Evolutionary conservation across 2,329 filamentous ascomycete species (phyloP), one percentile per base, ranked within the genome.

Genomic region (Penicillium sumatraense): DNA sequence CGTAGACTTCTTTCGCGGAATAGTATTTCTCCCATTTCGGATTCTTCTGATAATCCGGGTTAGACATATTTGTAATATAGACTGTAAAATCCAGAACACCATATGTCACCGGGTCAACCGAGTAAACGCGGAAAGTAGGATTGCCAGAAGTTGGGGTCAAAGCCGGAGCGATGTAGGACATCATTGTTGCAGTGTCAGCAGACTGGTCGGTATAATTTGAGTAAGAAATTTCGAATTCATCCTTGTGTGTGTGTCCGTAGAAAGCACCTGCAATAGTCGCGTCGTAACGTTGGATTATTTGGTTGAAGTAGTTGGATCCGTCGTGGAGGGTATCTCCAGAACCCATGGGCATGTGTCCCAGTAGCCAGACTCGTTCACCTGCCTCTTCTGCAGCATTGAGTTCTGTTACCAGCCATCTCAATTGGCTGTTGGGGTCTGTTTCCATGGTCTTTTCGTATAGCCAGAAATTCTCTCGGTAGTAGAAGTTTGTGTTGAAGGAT

Each of bases 101-200:
- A 61, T 80, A 85, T 1, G 82, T 84, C 7, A 76, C 76, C 0
- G 83, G 80, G 61, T 86, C 83, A 51, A 86, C 77, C 10, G 79
- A 76, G 69, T 85, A 84, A 33, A 85, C 78, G 40, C 81, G 80
- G 70, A 86, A 86, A 2, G 82, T 76, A 2, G 83, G 81, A 65
- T 82, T 80, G 42, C 80, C 82, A 1, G 78, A 81, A 4, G 76
- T 83, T 1, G 83, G 83, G 10, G 81, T 82, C 62, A 85, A 70
- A 7, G 79, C 81, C 0, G 81, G 82, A 1, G 76, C 78, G 47
- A 85, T 78, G 63, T 84, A 85, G 4, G 80, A 81, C n/a, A 79
- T 74, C 47, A 77, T 75, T 6, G 74, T 67, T 2, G 83, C 82
- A 53, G 75, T 78, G 5, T 67, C 58, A 23, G 73, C 73, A 1